Conservation (phyloP, 306 rosid species). For the Amphicarpaea edgeworthii region DNA sequence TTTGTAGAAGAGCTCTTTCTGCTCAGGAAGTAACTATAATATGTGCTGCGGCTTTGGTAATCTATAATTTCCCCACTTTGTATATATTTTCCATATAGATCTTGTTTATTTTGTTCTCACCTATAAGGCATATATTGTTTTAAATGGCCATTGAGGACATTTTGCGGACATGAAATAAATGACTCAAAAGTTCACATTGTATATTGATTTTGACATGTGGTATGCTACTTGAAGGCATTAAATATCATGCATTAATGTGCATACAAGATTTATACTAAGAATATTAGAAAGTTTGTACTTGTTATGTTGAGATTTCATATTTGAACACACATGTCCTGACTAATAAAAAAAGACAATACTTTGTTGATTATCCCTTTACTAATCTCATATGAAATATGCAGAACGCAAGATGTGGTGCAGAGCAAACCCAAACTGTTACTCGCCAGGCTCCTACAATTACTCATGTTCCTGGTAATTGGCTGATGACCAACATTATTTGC, state of each 20-base stretch:
- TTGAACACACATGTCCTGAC: no score
- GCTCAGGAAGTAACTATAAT: slow-evolving; percentile 44
- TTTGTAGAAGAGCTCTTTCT: slow-evolving; percentile 42
- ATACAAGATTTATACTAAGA: slow-evolving; percentile 21
- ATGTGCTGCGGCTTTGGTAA: slow-evolving; percentile 63
- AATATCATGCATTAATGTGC: slow-evolving; percentile 9
- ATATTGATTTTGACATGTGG: slow-evolving; percentile 14
- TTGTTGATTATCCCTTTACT: background rate
- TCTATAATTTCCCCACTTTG: slow-evolving; percentile 3
- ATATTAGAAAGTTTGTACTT: background rate
- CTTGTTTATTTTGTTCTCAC: slow-evolving; percentile 10
- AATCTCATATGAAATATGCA: slow-evolving; percentile 45
- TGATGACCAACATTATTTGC: background rate
- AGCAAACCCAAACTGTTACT: slow-evolving; percentile 91
- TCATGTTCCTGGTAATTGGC: slow-evolving; percentile 82
- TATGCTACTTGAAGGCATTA: slow-evolving; percentile 7
- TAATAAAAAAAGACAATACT: no score
- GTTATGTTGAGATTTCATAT: background rate
- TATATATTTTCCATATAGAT: background rate
- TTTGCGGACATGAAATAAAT: slow-evolving; percentile 17
- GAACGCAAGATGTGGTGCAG: slow-evolving; percentile 86
- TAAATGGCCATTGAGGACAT: slow-evolving; percentile 13
- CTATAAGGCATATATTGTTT: background rate
- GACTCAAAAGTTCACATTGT: background rate
- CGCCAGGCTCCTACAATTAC: slow-evolving; percentile 96